These are phyloP conservation scores for Blastobotrys terrestris DNA, from an alignment of 805 yeast genomes.

Conservation along the genomic window DNA sequence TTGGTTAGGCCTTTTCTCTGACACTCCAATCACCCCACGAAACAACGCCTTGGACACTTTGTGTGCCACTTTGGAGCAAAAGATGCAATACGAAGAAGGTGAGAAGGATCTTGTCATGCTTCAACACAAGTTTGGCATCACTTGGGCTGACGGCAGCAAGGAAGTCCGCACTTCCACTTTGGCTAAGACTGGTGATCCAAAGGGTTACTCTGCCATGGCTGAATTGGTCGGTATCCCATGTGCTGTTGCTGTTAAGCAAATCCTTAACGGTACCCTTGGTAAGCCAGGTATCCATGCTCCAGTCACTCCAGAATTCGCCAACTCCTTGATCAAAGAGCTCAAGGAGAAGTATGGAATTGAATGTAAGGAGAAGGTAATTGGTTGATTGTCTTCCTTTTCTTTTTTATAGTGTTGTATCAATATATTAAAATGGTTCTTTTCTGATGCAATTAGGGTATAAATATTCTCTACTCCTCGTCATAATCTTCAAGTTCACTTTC, in stretches of 20 bases:
- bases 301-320: slow-evolving; percentile 80
- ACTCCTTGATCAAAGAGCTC: slow-evolving; percentile 84
- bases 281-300: slow-evolving; percentile 90
- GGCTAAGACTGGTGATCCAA: slow-evolving; percentile 82
- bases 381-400: too few relatives aligned
- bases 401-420: not conserved
- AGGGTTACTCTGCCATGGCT: slow-evolving; percentile 97
- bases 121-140: slow-evolving; percentile 97
- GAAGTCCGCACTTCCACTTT: slow-evolving; percentile 94
- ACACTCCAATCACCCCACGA: slow-evolving; percentile 70
- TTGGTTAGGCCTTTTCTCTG: slow-evolving; percentile 92
- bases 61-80: slow-evolving; percentile 91
- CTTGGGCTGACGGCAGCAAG: slow-evolving; percentile 86
- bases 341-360: slow-evolving; percentile 85
- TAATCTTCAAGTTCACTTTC: slow-evolving; percentile 37
- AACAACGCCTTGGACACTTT: slow-evolving; percentile 93
- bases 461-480: slow-evolving; percentile 12
- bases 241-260: slow-evolving; percentile 87
- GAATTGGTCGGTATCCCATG: slow-evolving; percentile 97
- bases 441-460: too few relatives aligned
- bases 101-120: slow-evolving; percentile 93
- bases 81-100: slow-evolving; percentile 92
- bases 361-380: slow-evolving; percentile 64
- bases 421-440: slow-evolving; percentile 1
- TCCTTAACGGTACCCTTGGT: slow-evolving; percentile 71